Evolutionary conservation across 2,329 filamentous ascomycete species (phyloP).

Genomic region (Ascosphaera apis): DNA sequence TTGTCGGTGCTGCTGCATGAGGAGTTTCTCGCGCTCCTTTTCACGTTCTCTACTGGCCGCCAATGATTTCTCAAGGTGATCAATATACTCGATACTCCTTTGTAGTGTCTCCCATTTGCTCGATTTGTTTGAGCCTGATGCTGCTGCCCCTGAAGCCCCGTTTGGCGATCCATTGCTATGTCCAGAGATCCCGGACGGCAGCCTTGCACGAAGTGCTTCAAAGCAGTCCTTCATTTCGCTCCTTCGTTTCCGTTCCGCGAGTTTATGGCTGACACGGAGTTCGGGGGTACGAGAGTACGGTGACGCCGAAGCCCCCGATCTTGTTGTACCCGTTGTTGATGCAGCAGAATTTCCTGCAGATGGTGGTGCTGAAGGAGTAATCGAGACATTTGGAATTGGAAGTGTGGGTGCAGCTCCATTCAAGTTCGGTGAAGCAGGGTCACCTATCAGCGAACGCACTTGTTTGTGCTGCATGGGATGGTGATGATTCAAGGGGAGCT

Average conservation of each 20-base stretch:
- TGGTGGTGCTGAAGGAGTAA: no score
- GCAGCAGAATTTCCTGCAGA: no score
- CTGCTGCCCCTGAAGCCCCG: no score
- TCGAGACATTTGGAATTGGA: no score
- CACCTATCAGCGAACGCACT: constrained; percentile 23
- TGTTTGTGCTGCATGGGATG: constrained; percentile 26
- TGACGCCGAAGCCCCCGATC: constrained; percentile 18
- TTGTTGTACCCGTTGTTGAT: no score
- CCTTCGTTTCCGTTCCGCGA: constrained; percentile 27
- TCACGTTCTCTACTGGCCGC: no score
- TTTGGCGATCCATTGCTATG: no score
- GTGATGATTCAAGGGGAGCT: constrained; percentile 24
- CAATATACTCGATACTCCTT: constrained; percentile 26
- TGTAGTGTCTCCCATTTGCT: constrained; percentile 30
- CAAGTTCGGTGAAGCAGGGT: constrained; percentile 20
- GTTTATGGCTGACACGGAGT: constrained; percentile 25
- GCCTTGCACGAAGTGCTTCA: constrained; percentile 20
- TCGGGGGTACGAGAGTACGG: constrained; percentile 28
- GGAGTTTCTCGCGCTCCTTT: no score
- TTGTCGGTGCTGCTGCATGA: constrained; percentile 15
- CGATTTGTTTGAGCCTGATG: constrained; percentile 27
- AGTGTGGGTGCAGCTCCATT: no score
- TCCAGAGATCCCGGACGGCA: no score
- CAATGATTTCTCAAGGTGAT: constrained; percentile 19
- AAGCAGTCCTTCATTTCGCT: constrained; percentile 31